These are phyloP conservation scores for Pseudognaphalium luteoalbum DNA, from an alignment of 129 eudicot species.

Conservation along the genomic window DNA sequence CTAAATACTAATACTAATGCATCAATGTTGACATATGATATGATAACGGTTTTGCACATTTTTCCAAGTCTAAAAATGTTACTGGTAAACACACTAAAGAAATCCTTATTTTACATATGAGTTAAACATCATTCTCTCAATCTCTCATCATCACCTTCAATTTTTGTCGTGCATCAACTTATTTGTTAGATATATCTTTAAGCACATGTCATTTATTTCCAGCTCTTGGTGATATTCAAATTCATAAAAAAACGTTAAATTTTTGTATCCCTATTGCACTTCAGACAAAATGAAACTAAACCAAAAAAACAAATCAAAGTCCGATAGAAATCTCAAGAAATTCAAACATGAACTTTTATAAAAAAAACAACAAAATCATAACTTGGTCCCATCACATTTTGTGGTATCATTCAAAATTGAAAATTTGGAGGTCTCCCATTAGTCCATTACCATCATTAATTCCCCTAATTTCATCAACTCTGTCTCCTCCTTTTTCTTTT, in stretches of 20 bases:
- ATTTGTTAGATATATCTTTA: too few relatives aligned
- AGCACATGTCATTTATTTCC: too few relatives aligned
- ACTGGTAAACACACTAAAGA: too few relatives aligned
- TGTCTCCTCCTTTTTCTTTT: slow-evolving; percentile 32
- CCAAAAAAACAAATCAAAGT: not conserved
- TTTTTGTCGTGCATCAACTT: not conserved
- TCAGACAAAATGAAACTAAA: not conserved
- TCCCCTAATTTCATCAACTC: slow-evolving; percentile 43
- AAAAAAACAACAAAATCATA: not conserved
- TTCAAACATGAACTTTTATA: not conserved
- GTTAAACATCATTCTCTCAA: not conserved
- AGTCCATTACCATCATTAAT: slow-evolving; percentile 31
- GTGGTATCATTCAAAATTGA: slow-evolving; percentile 13
- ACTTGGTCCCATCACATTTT: slow-evolving; percentile 10
- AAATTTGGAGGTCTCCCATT: slow-evolving; percentile 28
- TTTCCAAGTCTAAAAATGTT: too few relatives aligned
- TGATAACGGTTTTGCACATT: too few relatives aligned
- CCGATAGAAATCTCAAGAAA: not conserved
- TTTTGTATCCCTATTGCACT: not conserved
- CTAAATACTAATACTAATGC: too few relatives aligned
- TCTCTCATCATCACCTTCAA: too few relatives aligned
- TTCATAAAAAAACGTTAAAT: not conserved
- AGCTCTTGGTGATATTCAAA: not conserved
- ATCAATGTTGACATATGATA: too few relatives aligned
- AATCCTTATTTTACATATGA: too few relatives aligned